A percentile compares a stretch with the other conserved stretches of the same genome.
Evolutionary conservation across 352 stramenopile species (phyloP).

Genomic region (Pythium periplocum): DNA sequence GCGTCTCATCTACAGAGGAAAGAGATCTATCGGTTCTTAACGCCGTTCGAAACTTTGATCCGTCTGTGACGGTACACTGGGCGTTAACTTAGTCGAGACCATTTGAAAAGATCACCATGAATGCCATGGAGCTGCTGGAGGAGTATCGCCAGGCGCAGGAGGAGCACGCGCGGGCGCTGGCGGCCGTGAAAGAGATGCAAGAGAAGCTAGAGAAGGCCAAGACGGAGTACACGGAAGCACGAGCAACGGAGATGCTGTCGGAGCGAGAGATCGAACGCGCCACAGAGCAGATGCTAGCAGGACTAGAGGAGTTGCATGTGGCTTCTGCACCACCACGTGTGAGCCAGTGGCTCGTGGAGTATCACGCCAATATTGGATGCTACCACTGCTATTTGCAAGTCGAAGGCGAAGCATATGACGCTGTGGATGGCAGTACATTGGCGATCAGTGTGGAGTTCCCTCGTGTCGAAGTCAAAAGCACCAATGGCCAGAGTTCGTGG

Average conservation of each 20-base stretch:
- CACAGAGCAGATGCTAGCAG: constrained; percentile 18
- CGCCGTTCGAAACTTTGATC: too few relatives aligned
- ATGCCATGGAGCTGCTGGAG: constrained; percentile 16
- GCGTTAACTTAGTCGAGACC: neutral
- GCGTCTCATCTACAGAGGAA: too few relatives aligned
- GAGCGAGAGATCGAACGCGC: constrained; percentile 31
- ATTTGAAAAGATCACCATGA: constrained; percentile 2
- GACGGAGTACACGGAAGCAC: constrained; percentile 25
- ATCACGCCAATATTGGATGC: constrained; percentile 77
- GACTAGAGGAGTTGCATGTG: constrained; percentile 21
- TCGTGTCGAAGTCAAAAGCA: constrained; percentile 14
- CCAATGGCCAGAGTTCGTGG: constrained; percentile 11
- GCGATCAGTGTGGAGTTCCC: constrained; percentile 35
- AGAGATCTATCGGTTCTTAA: too few relatives aligned
- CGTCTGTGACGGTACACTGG: neutral
- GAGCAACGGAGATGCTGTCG: constrained; percentile 12
- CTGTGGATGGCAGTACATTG: constrained; percentile 22
- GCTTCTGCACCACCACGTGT: constrained; percentile 7
- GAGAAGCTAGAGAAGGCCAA: constrained; percentile 19
- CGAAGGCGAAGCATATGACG: constrained; percentile 7
- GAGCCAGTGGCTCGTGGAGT: constrained; percentile 49
- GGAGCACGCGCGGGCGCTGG: constrained; percentile 33
- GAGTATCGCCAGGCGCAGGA: constrained; percentile 34
- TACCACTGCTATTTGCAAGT: constrained; percentile 68
- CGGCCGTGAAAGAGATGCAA: constrained; percentile 14